Conservation (phyloP, 345 rosid species). For the Gossypium thurberi region DNA sequence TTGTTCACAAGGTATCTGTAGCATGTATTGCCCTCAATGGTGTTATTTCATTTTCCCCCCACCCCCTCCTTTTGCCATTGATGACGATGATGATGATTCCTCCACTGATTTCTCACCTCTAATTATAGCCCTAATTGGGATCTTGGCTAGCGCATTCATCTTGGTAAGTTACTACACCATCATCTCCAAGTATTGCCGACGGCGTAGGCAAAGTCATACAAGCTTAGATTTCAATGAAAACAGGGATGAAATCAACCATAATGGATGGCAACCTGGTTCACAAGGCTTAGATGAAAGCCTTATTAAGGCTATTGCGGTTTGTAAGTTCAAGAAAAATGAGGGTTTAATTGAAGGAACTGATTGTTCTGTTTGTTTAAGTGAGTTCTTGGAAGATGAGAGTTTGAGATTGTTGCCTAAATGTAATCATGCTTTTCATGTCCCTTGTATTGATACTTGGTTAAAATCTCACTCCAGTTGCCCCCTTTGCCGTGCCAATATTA, state of each 20-base stretch:
- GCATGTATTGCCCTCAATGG: slow-evolving; percentile 82
- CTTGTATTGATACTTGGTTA: slow-evolving; percentile 83
- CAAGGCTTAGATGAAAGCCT: slow-evolving; percentile 52
- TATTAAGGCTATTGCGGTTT: slow-evolving; percentile 51
- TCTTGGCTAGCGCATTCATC: slow-evolving; percentile 61
- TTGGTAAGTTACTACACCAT: slow-evolving; percentile 68
- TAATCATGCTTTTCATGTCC: slow-evolving; percentile 77
- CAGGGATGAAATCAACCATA: slow-evolving; percentile 9
- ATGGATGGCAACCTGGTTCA: slow-evolving; percentile 7
- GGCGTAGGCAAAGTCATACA: slow-evolving; percentile 15
- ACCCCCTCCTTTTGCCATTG: slow-evolving; percentile 44
- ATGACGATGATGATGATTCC: slow-evolving; percentile 27
- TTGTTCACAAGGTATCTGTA: slow-evolving; percentile 75
- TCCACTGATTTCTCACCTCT: slow-evolving; percentile 55
- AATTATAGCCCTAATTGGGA: slow-evolving; percentile 64
- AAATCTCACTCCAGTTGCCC: slow-evolving; percentile 81
- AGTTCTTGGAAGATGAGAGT: slow-evolving; percentile 67
- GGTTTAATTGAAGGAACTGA: slow-evolving; percentile 52
- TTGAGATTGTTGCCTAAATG: slow-evolving; percentile 65
- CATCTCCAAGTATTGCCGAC: slow-evolving; percentile 53
- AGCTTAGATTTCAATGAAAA: slow-evolving; percentile 9
- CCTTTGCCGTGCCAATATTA: slow-evolving; percentile 58
- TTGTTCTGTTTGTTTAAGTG: slow-evolving; percentile 72
- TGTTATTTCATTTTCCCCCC: slow-evolving; percentile 75
- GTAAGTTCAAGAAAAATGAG: slow-evolving; percentile 46